Evolutionary conservation across 768 basidiomycete species (phyloP), one percentile per base, ranked within the genome.

Genomic region (Mrakia gelida): DNA sequence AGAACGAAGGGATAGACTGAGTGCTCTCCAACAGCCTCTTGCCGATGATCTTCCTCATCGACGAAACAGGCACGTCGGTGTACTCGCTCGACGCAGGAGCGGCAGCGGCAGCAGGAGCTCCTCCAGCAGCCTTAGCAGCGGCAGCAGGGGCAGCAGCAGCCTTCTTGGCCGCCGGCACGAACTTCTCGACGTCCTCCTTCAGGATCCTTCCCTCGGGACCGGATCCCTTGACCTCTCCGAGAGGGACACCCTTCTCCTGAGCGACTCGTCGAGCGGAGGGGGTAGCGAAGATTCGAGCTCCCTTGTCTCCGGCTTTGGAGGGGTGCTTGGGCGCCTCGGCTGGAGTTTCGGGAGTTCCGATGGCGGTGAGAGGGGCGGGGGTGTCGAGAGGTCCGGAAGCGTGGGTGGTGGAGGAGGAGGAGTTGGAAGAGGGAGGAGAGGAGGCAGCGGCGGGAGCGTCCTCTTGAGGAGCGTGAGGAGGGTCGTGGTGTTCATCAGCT

Each of bases 241-340:
- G 87, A 67, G 97, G 95, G 82, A 99, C 90, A 34, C 97, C 97
- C 80, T 90, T 90, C 84, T 98, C 97, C 28, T 96, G 86, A 56
- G 97, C 97, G 82, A 99, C 91, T 86, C 95, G 96, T 88, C 97
- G 97, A 63, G 97, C 97, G 81, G 97, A 88, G 43, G 97, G 96
- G 41, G 92, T 91, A 21, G 95, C 97, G 83, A 96, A 96, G 86
- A 98, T 28, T 41, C 77, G 38, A 81, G 81, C 32, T 76, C 71
- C 73, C 32, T 73, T n/a, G 81, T 81, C 18, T 79, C 76, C 75
- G 21, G 75, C 68, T 74, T 81, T 77, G 72, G 80, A 79, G 2
- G 83, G 83, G 34, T 80, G 79, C 80, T 84, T 83, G 59, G 78
- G 80, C 1, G 77, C 81, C 43, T 80, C 81, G 41, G 79, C 63